Base-by-base conservation (phyloP, 2,329 filamentous ascomycete species). In the Orbilia brochopaga region DNA sequence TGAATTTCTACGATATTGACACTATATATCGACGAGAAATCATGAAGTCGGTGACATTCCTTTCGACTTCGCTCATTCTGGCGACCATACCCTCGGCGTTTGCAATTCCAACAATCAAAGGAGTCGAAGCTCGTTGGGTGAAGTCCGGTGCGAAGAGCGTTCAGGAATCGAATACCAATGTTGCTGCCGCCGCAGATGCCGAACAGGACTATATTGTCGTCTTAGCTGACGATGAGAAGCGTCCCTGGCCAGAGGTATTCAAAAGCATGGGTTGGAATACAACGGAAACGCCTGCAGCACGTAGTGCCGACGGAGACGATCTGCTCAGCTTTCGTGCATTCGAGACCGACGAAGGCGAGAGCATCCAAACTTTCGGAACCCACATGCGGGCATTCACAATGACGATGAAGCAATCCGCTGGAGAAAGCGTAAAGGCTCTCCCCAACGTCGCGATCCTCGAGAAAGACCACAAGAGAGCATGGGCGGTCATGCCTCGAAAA, bases 281-380 rank as follows among this genome's bases (percentile, higher is more conserved):
- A 23, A 77, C 76, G 1, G 57, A 69, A 57, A 51, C 21, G n/a
- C 13, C 17, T 27, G 24, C 37, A 42, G 42, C 24, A 11, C 50
- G n/a, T 35, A 46, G 23, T 42, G 8, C 11, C n/a, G 21, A 50
- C 44, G 27, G n/a, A 24, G 17, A 3, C 17, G 23, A 13, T 6
- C 6, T 15, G 48, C 78, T 80, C 73, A 78, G 78, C 60, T 76
- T 76, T 13, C 35, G 37, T 2, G 37, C 17, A 4, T 69, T 69
- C 35, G 51, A 46, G 32, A 70, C 73, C 0, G 64, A 52, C 2
- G 67, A 58, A 1, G 57, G 66, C 1, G 74, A 75, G 50, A 52
- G 51, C 6, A 65, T 58, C 30, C 19, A 53, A 24, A 50, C 60
- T 1, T 64, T 64, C 24, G 60, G 60, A 1, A 11, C 46, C 17